A percentile compares a stretch with the other conserved stretches of the same genome.
phyloP scores from a whole-genome alignment of 108 stramenopile genomes.

The Skeletonema marinoi region DNA sequence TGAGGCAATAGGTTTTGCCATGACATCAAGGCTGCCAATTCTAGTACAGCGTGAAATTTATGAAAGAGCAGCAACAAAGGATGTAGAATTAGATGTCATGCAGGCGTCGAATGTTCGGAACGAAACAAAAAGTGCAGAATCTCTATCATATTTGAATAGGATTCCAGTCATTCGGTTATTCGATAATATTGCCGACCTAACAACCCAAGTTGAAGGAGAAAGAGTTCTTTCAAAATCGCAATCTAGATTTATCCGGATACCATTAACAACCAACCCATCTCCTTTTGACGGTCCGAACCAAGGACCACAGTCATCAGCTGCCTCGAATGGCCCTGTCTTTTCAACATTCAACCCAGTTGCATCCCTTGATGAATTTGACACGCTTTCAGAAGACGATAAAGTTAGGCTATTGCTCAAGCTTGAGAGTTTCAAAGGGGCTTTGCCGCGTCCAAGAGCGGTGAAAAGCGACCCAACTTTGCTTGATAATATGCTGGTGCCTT shows the following conservation, averaged over 20 bases:
- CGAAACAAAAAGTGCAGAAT: conserved; percentile 1
- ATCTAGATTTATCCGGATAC: conserved; percentile 58
- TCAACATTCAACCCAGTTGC: conserved; percentile 74
- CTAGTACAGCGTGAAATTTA: conserved; percentile 60
- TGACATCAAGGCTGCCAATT: conserved; percentile 61
- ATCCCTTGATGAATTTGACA: conserved; percentile 71
- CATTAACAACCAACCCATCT: conserved; percentile 60
- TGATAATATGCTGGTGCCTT: conserved; percentile 78
- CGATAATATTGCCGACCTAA: conserved; percentile 27
- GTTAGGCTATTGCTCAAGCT: conserved; percentile 68
- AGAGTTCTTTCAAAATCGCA: conserved; percentile 33
- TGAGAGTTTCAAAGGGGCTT: conserved; percentile 66
- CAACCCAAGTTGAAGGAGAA: conserved; percentile 70
- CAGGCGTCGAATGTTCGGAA: conserved; percentile 3
- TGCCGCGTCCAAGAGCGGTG: conserved; percentile 73
- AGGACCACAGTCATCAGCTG: conserved; percentile 10
- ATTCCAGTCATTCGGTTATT: conserved; percentile 45
- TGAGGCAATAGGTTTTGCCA: conserved; percentile 87
- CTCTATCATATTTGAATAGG: conserved; percentile 21
- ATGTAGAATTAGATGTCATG: conserved; percentile 30
- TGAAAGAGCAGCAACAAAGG: conserved; percentile 38
- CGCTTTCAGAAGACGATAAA: conserved; percentile 65
- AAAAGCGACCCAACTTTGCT: conserved; percentile 44
- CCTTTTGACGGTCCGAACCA: conserved; percentile 41
- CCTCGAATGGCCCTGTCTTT: conserved; percentile 40